Evolutionary conservation across 2,329 filamentous ascomycete species (phyloP), one percentile per base, ranked within the genome.

Genomic region (Cytospora schulzeri): DNA sequence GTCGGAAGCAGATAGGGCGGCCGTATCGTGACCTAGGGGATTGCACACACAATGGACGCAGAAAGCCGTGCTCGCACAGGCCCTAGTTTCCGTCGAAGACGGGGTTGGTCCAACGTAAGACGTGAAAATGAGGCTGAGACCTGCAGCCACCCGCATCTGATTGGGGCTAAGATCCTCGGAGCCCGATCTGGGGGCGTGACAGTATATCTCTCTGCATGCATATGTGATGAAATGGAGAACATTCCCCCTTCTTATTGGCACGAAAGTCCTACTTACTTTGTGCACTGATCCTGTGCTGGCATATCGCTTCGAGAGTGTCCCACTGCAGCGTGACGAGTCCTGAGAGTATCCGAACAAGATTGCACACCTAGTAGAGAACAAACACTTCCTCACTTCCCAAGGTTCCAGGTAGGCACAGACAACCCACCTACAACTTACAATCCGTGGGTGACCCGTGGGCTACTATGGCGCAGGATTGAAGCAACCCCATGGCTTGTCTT

Each of bases 51-150:
- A 14, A 54, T 31, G 6, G 57, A 60, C n/a, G 56, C 9, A 50
- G 17, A 31, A 33, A 29, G 41, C 29, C 28, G 29, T 28, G 9
- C 26, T 28, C 50, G 28, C 50, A 28, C 50, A 26, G 11, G 11
- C 3, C 22, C 14, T 6, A 4, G 11, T 15, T 52, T 17, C 24
- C 51, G 14, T 48, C 9, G 19, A 26, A 22, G 31, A 28, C 14
- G 35, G 31, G 22, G 19, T 41, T 9, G 8, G 31, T 41, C 38
- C 48, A 22, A 19, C 24, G 28, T 35, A 35, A 48, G 52, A 62
- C 28, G 38, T 48, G 38, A 28, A 53, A 33, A n/a, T 62, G 59
- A 62, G 59, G 38, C 59, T 61, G 59, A 61, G 51, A 61, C 51
- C 53, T 55, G 51, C 59, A 61, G 51, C 26, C 35, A 48, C 35